Base-by-base conservation (phyloP, 768 basidiomycete genomes). In the Mycena capillaripes region DNA sequence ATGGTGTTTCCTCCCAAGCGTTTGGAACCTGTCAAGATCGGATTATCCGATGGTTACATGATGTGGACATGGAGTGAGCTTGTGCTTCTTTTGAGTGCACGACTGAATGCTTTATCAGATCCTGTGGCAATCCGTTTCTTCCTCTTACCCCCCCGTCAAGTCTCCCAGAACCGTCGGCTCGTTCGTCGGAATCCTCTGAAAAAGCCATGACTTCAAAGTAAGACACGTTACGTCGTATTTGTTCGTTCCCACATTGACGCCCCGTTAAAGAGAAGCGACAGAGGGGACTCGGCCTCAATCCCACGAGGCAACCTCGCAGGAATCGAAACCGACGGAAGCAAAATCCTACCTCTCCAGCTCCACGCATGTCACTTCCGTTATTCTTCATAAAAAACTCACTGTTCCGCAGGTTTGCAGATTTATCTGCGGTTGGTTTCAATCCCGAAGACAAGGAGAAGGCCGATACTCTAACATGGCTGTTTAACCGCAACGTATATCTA, bases 31-130 rank as follows among this genome's bases (percentile, higher is more conserved):
- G 4, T 8, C 16, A 4, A 36, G 53, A 67, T 3, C 70, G 71
- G 30, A 60, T 72, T 2, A 17, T n/a, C 19, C 53, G 38, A 25
- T 72, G 71, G 71, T 19, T 67, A 19, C 52, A 9, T 52, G 42
- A 63, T 29, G 66, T 67, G 25, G n/a, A 9, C 30, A 32, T 52
- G 70, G 48, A 53, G 61, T 8, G 56, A 53, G 44, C 14, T 19
- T 2, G 9, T 50, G 12, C 27, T 55, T 65, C 46, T 30, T 36
- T 55, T 5, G 14, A 19, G 23, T 58, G 25, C 16, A 60, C 25
- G n/a, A 46, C 53, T 52, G 9, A 38, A 1, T 48, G n/a, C n/a
- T 30, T 58, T 38, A 58, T 50, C 44, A 70, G 69, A 70, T 58
- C 53, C 29, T 48, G 23, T 65, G 25, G 27, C 32, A 65, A 46